Conservation (phyloP, 2,329 filamentous ascomycete genomes). For the Cryphonectria parasitica region DNA sequence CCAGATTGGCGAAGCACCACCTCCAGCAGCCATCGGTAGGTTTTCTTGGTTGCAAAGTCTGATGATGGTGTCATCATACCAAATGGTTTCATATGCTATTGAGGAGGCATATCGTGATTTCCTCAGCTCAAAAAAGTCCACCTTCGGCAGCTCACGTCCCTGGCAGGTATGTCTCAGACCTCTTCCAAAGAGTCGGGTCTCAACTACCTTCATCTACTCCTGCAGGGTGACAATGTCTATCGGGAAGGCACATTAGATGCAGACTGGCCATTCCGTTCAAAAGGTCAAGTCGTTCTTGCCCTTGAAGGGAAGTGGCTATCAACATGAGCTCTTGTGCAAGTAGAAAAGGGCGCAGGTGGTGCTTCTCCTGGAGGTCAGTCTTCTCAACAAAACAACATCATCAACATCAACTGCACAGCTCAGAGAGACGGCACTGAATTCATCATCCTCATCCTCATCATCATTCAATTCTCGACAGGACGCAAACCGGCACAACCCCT, state of each 20-base stretch:
- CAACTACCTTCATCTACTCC: neutral
- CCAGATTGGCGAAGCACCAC: neutral
- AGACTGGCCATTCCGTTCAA: neutral
- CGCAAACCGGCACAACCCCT: neutral
- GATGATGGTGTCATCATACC: neutral
- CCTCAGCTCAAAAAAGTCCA: neutral
- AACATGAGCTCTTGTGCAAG: neutral
- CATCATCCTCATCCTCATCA: neutral
- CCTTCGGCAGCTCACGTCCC: neutral
- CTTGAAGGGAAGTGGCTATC: slow-evolving; percentile 14
- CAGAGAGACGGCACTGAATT: neutral
- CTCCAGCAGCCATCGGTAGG: neutral
- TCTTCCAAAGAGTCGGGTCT: slow-evolving; percentile 12
- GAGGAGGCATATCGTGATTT: neutral
- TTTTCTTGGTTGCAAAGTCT: neutral
- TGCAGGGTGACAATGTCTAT: slow-evolving; percentile 4
- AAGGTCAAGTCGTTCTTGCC: neutral
- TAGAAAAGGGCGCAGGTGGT: slow-evolving; percentile 4
- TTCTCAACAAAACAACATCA: slow-evolving; percentile 5
- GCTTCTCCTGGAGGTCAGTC: neutral
- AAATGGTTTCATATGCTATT: neutral
- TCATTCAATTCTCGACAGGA: neutral
- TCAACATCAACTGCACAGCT: neutral
- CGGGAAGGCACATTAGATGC: slow-evolving; percentile 18
- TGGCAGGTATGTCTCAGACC: slow-evolving; percentile 13